Evolutionary conservation across 371 early-diverging fungal genomes (phyloP).

Genomic region (Lichtheimia hyalospora): DNA sequence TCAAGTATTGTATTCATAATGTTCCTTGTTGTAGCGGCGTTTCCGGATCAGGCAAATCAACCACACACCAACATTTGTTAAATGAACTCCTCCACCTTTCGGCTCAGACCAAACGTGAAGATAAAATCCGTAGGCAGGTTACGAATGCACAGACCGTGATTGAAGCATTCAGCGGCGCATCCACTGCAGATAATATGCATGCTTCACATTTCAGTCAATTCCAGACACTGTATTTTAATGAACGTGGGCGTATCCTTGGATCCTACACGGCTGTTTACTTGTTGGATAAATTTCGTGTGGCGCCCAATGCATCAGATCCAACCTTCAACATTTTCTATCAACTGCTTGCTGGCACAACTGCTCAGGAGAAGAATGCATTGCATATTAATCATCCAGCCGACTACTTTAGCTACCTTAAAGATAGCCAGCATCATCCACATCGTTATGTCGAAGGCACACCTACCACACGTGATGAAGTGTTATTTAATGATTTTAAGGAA

Average conservation of each 20-base stretch:
- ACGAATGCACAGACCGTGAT: conserved; percentile 56
- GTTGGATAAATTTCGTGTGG: conserved; percentile 76
- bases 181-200: conserved; percentile 57
- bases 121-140: conserved; percentile 63
- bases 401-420: conserved; percentile 57
- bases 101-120: conserved; percentile 51
- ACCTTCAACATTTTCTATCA: conserved; percentile 88
- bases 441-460: conserved; percentile 1
- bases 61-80: conserved; percentile 61
- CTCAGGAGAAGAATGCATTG: conserved; percentile 58
- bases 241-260: conserved; percentile 76
- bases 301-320: conserved; percentile 53
- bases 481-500: conserved; percentile 58
- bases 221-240: conserved; percentile 81
- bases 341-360: conserved; percentile 61
- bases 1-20: not conserved
- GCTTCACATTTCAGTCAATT: conserved; percentile 72
- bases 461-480: conserved; percentile 32
- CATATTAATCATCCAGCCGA: conserved; percentile 52
- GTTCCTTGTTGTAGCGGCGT: conserved; percentile 53
- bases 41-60: conserved; percentile 78
- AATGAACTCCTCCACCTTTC: conserved; percentile 65
- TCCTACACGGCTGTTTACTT: conserved; percentile 76
- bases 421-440: conserved; percentile 19
- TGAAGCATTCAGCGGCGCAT: conserved; percentile 66